Percentiles rank a stretch among this genome's conserved stretches.
These are phyloP conservation scores for Emergomyces orientalis DNA, from an alignment of 2,329 filamentous ascomycete species.

Conservation along the genomic window DNA sequence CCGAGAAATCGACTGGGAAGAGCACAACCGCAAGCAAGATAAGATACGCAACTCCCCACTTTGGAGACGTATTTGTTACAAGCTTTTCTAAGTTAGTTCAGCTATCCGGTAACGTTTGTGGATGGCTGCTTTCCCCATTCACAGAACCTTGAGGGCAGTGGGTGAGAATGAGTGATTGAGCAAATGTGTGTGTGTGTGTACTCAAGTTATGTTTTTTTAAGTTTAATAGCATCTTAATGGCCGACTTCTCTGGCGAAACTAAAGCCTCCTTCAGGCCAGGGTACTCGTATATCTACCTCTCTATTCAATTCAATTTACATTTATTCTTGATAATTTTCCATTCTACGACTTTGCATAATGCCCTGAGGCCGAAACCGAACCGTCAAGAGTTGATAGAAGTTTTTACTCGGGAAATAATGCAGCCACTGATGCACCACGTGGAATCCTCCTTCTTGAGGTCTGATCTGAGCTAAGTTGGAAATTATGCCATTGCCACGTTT, in stretches of 20 bases:
- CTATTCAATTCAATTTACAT: too few relatives aligned
- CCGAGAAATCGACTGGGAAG: constrained; percentile 56
- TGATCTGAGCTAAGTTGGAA: too few relatives aligned
- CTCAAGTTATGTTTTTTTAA: background rate
- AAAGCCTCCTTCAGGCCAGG: background rate
- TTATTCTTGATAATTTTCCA: too few relatives aligned
- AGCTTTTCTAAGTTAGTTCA: constrained; percentile 11
- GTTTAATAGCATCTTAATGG: background rate
- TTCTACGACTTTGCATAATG: too few relatives aligned
- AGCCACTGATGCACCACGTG: too few relatives aligned
- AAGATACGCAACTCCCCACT: constrained; percentile 9
- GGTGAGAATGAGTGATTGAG: background rate
- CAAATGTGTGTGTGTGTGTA: background rate
- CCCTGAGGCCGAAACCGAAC: too few relatives aligned
- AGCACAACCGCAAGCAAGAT: constrained; percentile 42
- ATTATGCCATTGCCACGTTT: too few relatives aligned
- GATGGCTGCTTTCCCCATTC: background rate
- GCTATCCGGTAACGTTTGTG: background rate
- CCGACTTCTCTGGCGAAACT: background rate
- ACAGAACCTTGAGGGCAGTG: background rate
- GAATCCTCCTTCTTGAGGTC: too few relatives aligned
- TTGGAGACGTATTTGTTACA: constrained; percentile 13
- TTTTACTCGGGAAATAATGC: too few relatives aligned
- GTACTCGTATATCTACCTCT: too few relatives aligned
- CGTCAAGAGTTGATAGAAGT: too few relatives aligned